Conservation (phyloP, 1,139 yeast species). For the Sugiyamaella castrensis region DNA sequence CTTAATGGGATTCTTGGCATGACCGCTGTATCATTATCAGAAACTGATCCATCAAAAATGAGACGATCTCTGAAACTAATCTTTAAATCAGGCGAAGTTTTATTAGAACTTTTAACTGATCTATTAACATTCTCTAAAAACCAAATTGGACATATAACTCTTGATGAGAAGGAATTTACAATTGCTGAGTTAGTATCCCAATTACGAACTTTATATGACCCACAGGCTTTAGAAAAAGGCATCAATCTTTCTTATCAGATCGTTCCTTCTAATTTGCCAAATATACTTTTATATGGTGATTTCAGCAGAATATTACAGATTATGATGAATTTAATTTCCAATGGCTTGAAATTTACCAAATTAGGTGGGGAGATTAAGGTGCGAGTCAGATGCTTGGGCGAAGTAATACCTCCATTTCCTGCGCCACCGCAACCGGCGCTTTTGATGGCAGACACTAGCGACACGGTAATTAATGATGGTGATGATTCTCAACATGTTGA, state of each 20-base stretch:
- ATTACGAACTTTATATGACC: conserved; percentile 68
- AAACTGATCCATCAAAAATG: conserved; percentile 61
- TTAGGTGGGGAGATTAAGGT: conserved; percentile 75
- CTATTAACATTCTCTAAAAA: conserved; percentile 84
- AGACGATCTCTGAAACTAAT: conserved; percentile 71
- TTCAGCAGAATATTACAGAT: conserved; percentile 83
- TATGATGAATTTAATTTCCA: conserved; percentile 82
- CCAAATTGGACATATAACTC: conserved; percentile 79
- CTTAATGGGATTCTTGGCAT: conserved; percentile 93
- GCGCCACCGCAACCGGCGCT: background rate
- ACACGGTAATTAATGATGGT: too few relatives aligned
- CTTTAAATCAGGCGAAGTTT: conserved; percentile 81
- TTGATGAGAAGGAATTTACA: conserved; percentile 74
- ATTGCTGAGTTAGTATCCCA: conserved; percentile 71
- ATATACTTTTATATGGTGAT: conserved; percentile 72
- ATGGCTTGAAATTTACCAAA: conserved; percentile 85
- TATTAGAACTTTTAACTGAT: conserved; percentile 84
- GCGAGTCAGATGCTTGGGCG: conserved; percentile 23
- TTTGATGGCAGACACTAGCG: too few relatives aligned
- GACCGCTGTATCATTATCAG: conserved; percentile 92
- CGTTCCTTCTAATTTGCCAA: conserved; percentile 39
- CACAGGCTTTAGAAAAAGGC: conserved; percentile 22
- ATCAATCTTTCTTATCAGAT: conserved; percentile 25
- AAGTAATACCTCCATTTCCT: background rate
- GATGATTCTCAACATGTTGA: too few relatives aligned